Evolutionary conservation across 148 eudicot genomes (phyloP), one percentile per base, ranked within the genome.

Genomic region (Rhododendron ferrugineum): DNA sequence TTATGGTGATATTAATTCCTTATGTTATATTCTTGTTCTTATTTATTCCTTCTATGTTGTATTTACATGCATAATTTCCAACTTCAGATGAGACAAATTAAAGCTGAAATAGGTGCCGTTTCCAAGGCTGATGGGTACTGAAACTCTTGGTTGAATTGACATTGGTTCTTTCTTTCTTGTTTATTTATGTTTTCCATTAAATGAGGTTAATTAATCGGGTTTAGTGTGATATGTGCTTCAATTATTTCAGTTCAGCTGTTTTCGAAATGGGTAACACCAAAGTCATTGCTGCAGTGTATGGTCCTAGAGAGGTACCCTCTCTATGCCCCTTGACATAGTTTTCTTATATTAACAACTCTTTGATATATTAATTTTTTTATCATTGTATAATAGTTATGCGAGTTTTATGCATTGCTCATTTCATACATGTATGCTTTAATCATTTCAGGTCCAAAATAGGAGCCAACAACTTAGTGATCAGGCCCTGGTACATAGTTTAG

Each of bases 211-310:
- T 73, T 73, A 34, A 42, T 34, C 47, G 7, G 42, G 8, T 72
- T 58, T 72, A 9, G 70, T 82, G 34, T 62, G 22, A 82, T 30
- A 40, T 78, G 23, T 84, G 44, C 3, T 82, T 49, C 28, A 86
- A 52, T 44, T 4, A 47, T 86, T 91, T 89, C 87, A 96, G 99
- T 80, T 96, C 99, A 42, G 96, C 98, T 82, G 90, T 92, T 84
- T 96, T 96, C 76, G 97, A 96, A 87, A 96, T 96, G 99, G 99
- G 98, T 42, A 96, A 96, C 85, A 96, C 99, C 44, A 96, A 95
- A 89, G 99, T 96, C 68, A 95, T 96, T 88, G 99, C 98, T 80
- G 98, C 98, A 6, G 97, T 96, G 26, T 95, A 96, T 85, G 99
- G 98, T 73, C 99, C 99, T 13, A 92, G 98, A 88, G 99, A 96